A percentile compares a stretch with the other conserved stretches of the same genome.
Conservation (phyloP, 257 asterid genomes). For the Scutellaria barbata region DNA sequence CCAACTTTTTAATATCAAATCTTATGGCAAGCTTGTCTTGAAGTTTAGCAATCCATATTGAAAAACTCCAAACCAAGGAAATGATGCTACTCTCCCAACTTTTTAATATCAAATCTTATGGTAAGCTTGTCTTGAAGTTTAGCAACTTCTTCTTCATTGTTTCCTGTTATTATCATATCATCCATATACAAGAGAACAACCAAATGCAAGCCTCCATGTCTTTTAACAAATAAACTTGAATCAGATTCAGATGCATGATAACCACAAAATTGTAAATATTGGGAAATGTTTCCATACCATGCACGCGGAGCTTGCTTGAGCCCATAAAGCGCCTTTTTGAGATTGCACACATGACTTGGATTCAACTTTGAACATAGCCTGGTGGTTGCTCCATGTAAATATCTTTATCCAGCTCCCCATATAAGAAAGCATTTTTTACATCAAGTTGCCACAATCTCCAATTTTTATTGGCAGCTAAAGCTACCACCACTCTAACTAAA, state of each 20-base stretch:
- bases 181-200: neutral
- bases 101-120: neutral
- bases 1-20: constrained; percentile 2
- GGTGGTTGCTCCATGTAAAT: too few relatives aligned
- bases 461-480: too few relatives aligned
- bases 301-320: neutral
- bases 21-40: neutral
- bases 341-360: too few relatives aligned
- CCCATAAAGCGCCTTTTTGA: too few relatives aligned
- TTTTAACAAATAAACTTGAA: constrained; percentile 6
- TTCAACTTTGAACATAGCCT: too few relatives aligned
- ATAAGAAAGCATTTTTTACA: too few relatives aligned
- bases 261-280: constrained; percentile 7
- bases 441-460: too few relatives aligned
- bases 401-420: too few relatives aligned
- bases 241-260: neutral
- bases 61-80: constrained; percentile 3
- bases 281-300: neutral
- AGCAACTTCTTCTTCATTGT: too few relatives aligned
- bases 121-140: too few relatives aligned
- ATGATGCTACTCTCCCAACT: constrained; percentile 23
- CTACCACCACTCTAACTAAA: too few relatives aligned
- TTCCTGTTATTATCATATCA: neutral
- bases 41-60: neutral
- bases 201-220: neutral